phyloP scores from a whole-genome alignment of 805 yeast genomes.

The Kodamaea restingae region DNA sequence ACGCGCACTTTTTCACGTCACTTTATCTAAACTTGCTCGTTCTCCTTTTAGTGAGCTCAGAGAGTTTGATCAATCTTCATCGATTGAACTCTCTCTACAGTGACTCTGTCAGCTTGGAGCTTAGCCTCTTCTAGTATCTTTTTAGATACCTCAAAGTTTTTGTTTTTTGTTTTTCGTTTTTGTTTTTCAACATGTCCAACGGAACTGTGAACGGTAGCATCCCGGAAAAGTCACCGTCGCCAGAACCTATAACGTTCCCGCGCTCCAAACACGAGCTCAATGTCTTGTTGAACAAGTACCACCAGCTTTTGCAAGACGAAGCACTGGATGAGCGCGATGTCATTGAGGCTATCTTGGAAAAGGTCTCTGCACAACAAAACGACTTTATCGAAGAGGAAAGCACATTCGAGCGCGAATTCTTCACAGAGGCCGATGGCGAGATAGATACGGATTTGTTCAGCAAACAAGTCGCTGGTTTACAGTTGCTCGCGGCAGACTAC shows the following conservation, averaged over 20 bases:
- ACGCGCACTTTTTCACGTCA: too few relatives aligned
- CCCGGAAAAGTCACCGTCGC: slow-evolving; percentile 1
- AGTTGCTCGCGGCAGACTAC: slow-evolving; percentile 59
- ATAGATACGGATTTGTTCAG: slow-evolving; percentile 46
- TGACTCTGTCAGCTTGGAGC: too few relatives aligned
- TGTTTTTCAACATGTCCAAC: slow-evolving; percentile 1
- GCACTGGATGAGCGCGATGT: slow-evolving; percentile 13
- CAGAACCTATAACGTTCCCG: slow-evolving; percentile 14
- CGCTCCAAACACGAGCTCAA: slow-evolving; percentile 23
- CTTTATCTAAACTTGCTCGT: too few relatives aligned
- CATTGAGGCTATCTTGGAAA: slow-evolving; percentile 27
- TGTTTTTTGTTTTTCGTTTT: not conserved
- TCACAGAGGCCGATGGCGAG: slow-evolving; percentile 14
- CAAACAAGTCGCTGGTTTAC: slow-evolving; percentile 61
- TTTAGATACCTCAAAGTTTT: too few relatives aligned
- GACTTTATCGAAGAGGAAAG: slow-evolving; percentile 20
- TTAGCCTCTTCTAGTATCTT: too few relatives aligned
- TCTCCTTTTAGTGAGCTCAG: too few relatives aligned
- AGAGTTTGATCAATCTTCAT: too few relatives aligned
- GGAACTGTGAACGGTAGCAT: slow-evolving; percentile 1
- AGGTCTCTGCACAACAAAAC: slow-evolving; percentile 25
- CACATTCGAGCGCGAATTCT: slow-evolving; percentile 18
- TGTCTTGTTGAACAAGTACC: slow-evolving; percentile 25
- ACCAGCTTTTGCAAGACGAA: slow-evolving; percentile 16
- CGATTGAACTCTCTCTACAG: too few relatives aligned